Conservation (phyloP, 805 yeast species). For the Starmerella sirachaensis region DNA sequence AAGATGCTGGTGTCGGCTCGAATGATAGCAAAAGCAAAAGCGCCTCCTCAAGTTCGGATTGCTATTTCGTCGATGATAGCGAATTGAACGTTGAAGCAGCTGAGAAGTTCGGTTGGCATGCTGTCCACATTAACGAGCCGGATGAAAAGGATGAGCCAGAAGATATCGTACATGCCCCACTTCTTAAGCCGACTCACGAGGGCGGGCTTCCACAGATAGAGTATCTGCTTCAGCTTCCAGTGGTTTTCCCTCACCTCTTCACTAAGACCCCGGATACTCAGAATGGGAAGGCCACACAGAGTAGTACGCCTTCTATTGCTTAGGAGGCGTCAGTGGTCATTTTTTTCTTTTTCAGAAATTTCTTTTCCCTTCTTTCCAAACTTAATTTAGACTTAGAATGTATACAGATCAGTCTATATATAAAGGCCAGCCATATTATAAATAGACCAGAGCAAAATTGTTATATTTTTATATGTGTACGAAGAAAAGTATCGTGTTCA, state of each 20-base stretch:
- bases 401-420: too few relatives aligned
- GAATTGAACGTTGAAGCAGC: conserved; percentile 71
- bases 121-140: conserved; percentile 64
- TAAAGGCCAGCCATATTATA: too few relatives aligned
- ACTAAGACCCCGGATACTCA: too few relatives aligned
- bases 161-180: conserved; percentile 43
- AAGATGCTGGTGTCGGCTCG: conserved; percentile 45
- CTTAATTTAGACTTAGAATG: too few relatives aligned
- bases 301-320: too few relatives aligned
- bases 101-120: conserved; percentile 53
- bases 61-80: conserved; percentile 84
- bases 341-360: too few relatives aligned
- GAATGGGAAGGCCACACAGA: too few relatives aligned
- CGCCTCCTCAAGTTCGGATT: conserved; percentile 23
- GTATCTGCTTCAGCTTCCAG: conserved; percentile 43
- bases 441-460: too few relatives aligned
- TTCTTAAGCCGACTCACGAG: conserved; percentile 31
- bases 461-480: too few relatives aligned
- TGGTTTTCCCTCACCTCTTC: conserved; percentile 43
- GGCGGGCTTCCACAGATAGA: conserved; percentile 42
- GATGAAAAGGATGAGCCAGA: conserved; percentile 35
- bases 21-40: conserved; percentile 4
- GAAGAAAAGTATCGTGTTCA: too few relatives aligned
- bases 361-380: too few relatives aligned
- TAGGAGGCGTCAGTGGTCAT: too few relatives aligned